Evolutionary conservation across 306 rosid genomes (phyloP).

Genomic region (Trifolium fragiferum): DNA sequence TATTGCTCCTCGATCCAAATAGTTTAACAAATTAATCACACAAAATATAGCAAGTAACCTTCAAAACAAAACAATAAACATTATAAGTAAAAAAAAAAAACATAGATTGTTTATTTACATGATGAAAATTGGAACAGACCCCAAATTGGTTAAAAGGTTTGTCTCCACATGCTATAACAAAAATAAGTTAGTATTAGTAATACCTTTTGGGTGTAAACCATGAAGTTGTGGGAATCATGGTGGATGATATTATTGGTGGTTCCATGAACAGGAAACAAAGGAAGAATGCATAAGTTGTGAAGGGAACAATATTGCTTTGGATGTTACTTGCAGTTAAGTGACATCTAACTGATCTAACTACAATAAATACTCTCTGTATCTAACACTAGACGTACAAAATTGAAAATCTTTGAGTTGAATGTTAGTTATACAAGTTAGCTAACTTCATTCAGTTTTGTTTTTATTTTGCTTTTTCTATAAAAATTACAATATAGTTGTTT

Average conservation of each 20-base stretch:
- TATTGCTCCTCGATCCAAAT: conserved; percentile 89
- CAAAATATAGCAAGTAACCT: conserved; percentile 84
- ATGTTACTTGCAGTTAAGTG: too few relatives aligned
- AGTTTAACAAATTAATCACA: conserved; percentile 78
- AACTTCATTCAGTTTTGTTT: neutral
- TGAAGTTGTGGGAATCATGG: conserved; percentile 57
- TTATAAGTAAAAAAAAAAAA: neutral
- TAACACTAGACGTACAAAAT: neutral
- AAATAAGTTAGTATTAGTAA: neutral
- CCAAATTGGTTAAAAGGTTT: neutral
- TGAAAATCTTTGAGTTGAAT: neutral
- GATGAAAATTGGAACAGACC: neutral
- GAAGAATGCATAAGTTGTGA: too few relatives aligned
- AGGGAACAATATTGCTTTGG: too few relatives aligned
- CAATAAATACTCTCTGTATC: too few relatives aligned
- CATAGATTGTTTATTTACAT: neutral
- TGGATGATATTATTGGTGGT: conserved; percentile 38
- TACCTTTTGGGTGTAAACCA: conserved; percentile 90
- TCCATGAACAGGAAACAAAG: conserved; percentile 29
- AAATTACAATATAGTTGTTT: too few relatives aligned
- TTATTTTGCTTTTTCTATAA: neutral
- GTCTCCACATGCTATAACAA: conserved; percentile 5
- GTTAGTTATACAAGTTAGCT: neutral
- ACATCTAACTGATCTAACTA: too few relatives aligned
- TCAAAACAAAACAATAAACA: conserved; percentile 36